Base-by-base conservation (phyloP, 2,329 filamentous ascomycete genomes). In the Fusarium pilosicola region DNA sequence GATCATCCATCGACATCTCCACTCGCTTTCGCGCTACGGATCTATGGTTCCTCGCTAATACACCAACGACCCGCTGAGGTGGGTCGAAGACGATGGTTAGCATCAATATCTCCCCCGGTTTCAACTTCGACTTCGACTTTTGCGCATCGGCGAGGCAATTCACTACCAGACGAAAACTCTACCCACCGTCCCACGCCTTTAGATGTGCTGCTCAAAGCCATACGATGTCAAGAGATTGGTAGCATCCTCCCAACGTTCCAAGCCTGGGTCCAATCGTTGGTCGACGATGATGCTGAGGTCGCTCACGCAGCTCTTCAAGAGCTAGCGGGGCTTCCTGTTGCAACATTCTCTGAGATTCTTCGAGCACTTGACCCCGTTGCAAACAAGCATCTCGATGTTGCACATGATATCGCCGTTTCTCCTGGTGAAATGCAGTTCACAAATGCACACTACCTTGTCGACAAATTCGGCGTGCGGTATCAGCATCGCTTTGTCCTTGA, bases 271-370 rank as follows among this genome's bases (percentile, higher is more conserved):
- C 34, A 68, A 13, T 44, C 72, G 7, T 65, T 83, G 18, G 58
- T 49, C 26, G 63, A 79, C 24, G 6, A 58, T 15, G 46, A 73
- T 24, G 52, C 44, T 7, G 74, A 80, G 38, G 36, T 64, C 7
- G 60, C 77, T n/a, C 52, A 74, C 3, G 70, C 73, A 10, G 76
- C 81, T 22, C 75, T 81, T 13, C 68, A 79, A 12, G 78, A 83
- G 49, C 73, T 85, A 11, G 72, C 72, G 20, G 57, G 70, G 1
- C 77, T 94, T 28, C 85, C 91, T 1, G 80, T 85, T 4, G 83
- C 86, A 3, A 86, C 86, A 2, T 91, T 94, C 76, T 89, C 90
- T 4, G 90, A 92, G 71, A 86, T 93, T 15, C 79, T 95, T 36
- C 86, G 87, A 39, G 84, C 86, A 10, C 80, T 95, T 14, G 90